phyloP scores from a whole-genome alignment of 805 yeast species.

The Sugiyamaella valdiviana region DNA sequence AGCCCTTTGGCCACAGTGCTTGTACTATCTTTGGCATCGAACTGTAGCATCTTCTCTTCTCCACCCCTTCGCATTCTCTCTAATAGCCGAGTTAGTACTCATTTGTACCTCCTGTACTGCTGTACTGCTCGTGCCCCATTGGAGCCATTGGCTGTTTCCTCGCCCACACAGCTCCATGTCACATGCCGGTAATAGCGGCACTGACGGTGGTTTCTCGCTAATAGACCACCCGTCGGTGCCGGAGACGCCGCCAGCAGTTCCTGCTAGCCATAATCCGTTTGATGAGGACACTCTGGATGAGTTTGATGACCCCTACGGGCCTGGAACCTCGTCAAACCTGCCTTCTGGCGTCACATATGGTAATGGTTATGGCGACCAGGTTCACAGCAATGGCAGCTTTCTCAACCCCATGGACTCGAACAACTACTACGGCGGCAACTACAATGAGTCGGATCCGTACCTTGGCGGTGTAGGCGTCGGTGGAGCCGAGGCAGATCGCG shows the following conservation, averaged over 20 bases:
- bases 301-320: conserved; percentile 1
- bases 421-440: neutral
- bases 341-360: neutral
- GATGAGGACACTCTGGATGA: conserved; percentile 8
- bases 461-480: conserved; percentile 21
- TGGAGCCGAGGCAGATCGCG: conserved; percentile 16
- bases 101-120: neutral
- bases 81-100: neutral
- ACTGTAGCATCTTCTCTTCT: neutral
- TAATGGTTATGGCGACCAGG: neutral
- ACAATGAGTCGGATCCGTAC: conserved; percentile 5
- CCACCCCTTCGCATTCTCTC: neutral
- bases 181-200: neutral
- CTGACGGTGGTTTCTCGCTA: conserved; percentile 14
- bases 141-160: neutral
- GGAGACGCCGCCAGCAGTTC: neutral
- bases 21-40: neutral
- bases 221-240: conserved; percentile 24
- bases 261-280: conserved; percentile 9
- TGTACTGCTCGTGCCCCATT: neutral
- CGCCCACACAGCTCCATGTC: neutral
- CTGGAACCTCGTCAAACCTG: neutral
- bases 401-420: conserved; percentile 4
- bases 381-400: neutral
- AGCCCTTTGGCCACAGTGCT: neutral